Conservation (phyloP, 495 filamentous ascomycete genomes). For the Neurospora africana region DNA sequence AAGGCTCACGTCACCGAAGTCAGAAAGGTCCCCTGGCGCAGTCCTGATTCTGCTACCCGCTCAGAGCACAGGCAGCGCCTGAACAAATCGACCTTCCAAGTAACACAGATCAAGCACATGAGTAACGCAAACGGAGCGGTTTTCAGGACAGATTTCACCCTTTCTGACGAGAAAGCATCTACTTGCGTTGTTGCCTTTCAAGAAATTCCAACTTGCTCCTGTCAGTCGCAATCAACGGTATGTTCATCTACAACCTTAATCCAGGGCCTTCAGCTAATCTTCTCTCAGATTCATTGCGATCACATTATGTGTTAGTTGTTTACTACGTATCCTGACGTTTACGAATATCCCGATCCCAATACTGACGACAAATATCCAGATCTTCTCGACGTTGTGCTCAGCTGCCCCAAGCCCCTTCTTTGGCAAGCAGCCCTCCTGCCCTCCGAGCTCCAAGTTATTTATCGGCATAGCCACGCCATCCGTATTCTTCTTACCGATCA, state of each 20-base stretch:
- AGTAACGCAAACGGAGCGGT: not conserved
- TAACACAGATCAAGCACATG: not conserved
- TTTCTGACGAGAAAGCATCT: not conserved
- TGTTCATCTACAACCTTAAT: not conserved
- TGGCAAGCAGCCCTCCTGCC: not conserved
- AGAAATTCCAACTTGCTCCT: not conserved
- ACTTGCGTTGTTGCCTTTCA: not conserved
- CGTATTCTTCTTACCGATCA: not conserved
- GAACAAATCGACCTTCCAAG: not conserved
- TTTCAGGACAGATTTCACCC: not conserved
- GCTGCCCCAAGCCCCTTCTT: not conserved
- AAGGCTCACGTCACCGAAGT: not conserved
- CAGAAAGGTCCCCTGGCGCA: not conserved
- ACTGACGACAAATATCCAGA: not conserved
- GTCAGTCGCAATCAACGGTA: not conserved
- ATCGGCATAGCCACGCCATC: not conserved
- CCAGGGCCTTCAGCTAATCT: not conserved
- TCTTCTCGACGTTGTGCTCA: not conserved
- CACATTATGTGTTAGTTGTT: not conserved
- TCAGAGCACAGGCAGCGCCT: not conserved
- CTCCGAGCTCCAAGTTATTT: not conserved
- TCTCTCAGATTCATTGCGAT: not conserved
- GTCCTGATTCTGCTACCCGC: not conserved
- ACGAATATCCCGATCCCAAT: not conserved
- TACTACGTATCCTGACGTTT: not conserved